Evolutionary conservation across 2,329 filamentous ascomycete species (phyloP).

Genomic region (Colletotrichum lini): DNA sequence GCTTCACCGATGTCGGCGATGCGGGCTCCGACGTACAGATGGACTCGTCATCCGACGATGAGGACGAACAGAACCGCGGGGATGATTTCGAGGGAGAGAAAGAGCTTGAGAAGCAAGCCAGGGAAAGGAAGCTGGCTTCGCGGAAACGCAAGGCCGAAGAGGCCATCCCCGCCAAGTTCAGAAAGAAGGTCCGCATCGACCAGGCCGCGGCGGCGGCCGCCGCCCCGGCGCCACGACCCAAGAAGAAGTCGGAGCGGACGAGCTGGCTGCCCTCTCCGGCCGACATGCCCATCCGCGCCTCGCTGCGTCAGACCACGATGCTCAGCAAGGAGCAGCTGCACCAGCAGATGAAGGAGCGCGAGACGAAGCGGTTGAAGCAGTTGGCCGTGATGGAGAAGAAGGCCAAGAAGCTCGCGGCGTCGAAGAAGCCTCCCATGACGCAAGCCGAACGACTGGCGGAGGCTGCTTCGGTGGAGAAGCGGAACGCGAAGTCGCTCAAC

Average conservation of each 20-base stretch:
- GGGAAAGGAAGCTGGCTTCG: constrained; percentile 74
- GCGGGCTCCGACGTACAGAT: constrained; percentile 84
- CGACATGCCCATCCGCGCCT: constrained; percentile 71
- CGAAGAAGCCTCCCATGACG: constrained; percentile 86
- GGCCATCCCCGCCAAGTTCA: constrained; percentile 77
- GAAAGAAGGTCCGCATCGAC: constrained; percentile 84
- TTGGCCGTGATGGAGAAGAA: constrained; percentile 77
- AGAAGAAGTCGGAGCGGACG: constrained; percentile 72
- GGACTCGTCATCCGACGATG: constrained; percentile 87
- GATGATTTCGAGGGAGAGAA: constrained; percentile 90
- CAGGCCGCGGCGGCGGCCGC: constrained; percentile 43
- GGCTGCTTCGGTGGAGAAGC: constrained; percentile 85
- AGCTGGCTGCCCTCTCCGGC: constrained; percentile 70
- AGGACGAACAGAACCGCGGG: constrained; percentile 77
- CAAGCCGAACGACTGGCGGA: constrained; percentile 88
- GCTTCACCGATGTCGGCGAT: constrained; percentile 78
- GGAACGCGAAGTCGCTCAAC: constrained; percentile 91
- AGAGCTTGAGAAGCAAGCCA: constrained; percentile 84
- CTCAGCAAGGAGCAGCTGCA: constrained; percentile 74
- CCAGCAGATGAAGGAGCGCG: constrained; percentile 81
- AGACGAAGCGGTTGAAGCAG: constrained; percentile 79
- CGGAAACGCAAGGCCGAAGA: constrained; percentile 87
- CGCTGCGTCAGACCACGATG: constrained; percentile 70
- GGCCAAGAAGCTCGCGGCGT: constrained; percentile 78
- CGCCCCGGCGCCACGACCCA: constrained; percentile 63